Percentiles rank a stretch among this genome's conserved stretches.
phyloP scores from a whole-genome alignment of 202 grass and related monocot species.

The Dendrocalamus latiflorus region DNA sequence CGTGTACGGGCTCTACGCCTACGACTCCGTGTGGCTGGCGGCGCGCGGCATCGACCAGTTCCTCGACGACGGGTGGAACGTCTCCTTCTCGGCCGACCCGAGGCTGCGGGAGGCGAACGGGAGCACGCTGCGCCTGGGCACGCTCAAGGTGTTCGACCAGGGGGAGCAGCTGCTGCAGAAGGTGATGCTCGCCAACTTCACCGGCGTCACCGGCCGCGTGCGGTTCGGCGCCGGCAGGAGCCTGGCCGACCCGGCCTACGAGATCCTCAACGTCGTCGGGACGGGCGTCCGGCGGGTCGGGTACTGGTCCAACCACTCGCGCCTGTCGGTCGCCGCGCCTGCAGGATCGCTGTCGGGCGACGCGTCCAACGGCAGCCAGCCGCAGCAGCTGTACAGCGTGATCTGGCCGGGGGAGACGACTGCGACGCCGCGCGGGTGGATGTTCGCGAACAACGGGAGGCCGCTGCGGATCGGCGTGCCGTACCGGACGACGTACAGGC shows the following conservation, averaged over 20 bases:
- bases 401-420: conserved; percentile 63
- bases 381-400: conserved; percentile 33
- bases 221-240: conserved; percentile 8
- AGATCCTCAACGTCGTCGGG: conserved; percentile 55
- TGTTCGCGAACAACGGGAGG: conserved; percentile 45
- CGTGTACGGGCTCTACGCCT: conserved; percentile 50
- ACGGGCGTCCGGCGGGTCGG: conserved; percentile 46
- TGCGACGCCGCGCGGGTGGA: conserved; percentile 59
- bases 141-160: conserved; percentile 54
- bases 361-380: background rate
- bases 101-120: conserved; percentile 23
- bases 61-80: conserved; percentile 22
- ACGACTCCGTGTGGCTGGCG: conserved; percentile 55
- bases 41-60: conserved; percentile 57
- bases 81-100: conserved; percentile 51
- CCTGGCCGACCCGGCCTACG: conserved; percentile 34
- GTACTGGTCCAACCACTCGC: conserved; percentile 47
- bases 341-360: background rate
- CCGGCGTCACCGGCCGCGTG: conserved; percentile 53
- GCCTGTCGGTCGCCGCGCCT: conserved; percentile 38
- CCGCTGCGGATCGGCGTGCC: conserved; percentile 63
- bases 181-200: conserved; percentile 43
- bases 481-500: conserved; percentile 49
- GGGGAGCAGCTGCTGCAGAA: conserved; percentile 41
- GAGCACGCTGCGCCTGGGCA: conserved; percentile 34